Base-by-base conservation (phyloP, 495 filamentous ascomycete species). In the Penicillium canescens region DNA sequence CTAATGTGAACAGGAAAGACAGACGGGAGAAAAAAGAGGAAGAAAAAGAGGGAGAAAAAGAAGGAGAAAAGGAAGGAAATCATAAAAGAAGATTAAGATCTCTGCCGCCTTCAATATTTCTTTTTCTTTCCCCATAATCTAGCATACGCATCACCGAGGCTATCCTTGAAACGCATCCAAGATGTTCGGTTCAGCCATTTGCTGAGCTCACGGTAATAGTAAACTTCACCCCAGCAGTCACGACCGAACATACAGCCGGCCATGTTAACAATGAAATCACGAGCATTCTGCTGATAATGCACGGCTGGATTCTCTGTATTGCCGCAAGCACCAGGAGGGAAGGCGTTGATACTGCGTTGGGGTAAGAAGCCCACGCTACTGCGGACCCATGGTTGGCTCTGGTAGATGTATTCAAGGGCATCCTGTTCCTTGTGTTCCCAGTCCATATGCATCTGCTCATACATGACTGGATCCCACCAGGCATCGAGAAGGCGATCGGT, bases 381-480 rank as follows among this genome's bases (percentile, higher is more conserved):
- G 52, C 94, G 85, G 54, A 98, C 85, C 95, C 94, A 98, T 2
- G 94, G 90, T 63, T 98, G 94, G 57, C 86, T 86, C 31, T 77
- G 82, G 70, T 98, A 99, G 39, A 99, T 79, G 68, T 95, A 89
- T 69, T 98, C 92, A 38, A 99, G 70, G 12, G 94, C 88, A 67
- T 97, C 91, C 67, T 99, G 94, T 63, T 99, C 94, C 63, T 97
- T 98, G 75, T 98, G 95, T 63, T 94, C 91, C 94, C 94, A 99
- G 54, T 96, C 82, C 93, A 97, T 98, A 64, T 99, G 94, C 70
- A 91, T 93, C 74, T 98, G 95, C 72, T 99, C 94, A 71, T 99
- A 99, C 50, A 88, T 85, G 35, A 97, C 91, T 0, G 94, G 94
- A 62, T 99, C 94, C 95, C 95, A 99, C 94, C 93, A 99, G 51